These are phyloP conservation scores for Gamarada debralockiae DNA, from an alignment of 495 filamentous ascomycete genomes.

Conservation along the genomic window DNA sequence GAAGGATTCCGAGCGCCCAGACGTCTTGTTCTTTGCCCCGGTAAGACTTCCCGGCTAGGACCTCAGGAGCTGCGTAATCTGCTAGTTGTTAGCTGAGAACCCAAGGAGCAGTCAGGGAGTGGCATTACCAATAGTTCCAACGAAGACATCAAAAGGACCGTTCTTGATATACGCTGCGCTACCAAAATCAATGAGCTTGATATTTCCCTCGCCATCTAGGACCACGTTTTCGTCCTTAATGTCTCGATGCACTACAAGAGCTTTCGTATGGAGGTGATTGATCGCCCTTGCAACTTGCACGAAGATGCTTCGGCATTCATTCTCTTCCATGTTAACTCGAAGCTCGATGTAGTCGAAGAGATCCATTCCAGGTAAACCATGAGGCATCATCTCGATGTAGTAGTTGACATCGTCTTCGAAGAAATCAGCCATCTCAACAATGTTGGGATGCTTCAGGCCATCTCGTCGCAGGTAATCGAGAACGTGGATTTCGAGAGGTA, in stretches of 20 bases:
- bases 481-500: conserved; percentile 96
- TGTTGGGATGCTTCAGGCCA: conserved; percentile 86
- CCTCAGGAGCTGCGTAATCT: conserved; percentile 98
- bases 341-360: conserved; percentile 99
- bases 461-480: conserved; percentile 89
- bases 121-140: conserved; percentile 96
- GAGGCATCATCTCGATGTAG: conserved; percentile 98
- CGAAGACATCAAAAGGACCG: conserved; percentile 98
- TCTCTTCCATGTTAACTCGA: conserved; percentile 92
- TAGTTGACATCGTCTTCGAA: conserved; percentile 98
- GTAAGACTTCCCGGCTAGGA: conserved; percentile 90
- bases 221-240: conserved; percentile 99
- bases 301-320: conserved; percentile 92
- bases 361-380: conserved; percentile 97
- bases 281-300: conserved; percentile 85
- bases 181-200: conserved; percentile 97
- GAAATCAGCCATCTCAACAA: conserved; percentile 98
- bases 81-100: conserved; percentile 11
- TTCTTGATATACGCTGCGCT: conserved; percentile 98
- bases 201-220: conserved; percentile 89
- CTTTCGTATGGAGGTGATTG: conserved; percentile 87
- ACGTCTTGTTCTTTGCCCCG: conserved; percentile 96
- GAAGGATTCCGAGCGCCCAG: conserved; percentile 95
- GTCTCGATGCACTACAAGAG: conserved; percentile 90
- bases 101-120: conserved; percentile 24